Evolutionary conservation across 179 eudicot species (phyloP).

Genomic region (Silene noctiflora): DNA sequence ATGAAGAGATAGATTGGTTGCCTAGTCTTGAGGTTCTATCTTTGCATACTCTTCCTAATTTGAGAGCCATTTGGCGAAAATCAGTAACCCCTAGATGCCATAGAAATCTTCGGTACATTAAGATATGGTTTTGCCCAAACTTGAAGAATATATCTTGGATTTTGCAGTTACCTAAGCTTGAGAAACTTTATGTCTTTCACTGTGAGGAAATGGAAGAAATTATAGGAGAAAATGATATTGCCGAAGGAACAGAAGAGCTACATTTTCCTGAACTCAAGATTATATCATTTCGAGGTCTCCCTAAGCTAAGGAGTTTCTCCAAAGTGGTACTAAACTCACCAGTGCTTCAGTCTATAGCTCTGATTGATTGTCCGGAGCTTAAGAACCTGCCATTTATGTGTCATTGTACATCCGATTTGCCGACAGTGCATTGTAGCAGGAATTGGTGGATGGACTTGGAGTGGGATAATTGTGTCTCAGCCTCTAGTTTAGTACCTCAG

Average conservation of each 20-base stretch:
- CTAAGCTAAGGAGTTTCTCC: conserved; percentile 19
- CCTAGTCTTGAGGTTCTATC: conserved; percentile 34
- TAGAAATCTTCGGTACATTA: conserved; percentile 26
- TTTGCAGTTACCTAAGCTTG: conserved; percentile 23
- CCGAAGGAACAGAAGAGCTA: conserved; percentile 14
- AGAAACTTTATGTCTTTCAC: conserved; percentile 26
- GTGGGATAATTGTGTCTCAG: conserved; percentile 9
- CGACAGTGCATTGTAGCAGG: conserved; percentile 24
- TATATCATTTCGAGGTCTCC: conserved; percentile 27
- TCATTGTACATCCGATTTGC: conserved; percentile 13
- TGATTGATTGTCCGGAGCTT: conserved; percentile 29
- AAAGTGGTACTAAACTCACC: conserved; percentile 19
- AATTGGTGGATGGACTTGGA: conserved; percentile 29
- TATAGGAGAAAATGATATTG: conserved; percentile 18
- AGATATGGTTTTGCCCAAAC: conserved; percentile 28
- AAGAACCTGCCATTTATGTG: conserved; percentile 21
- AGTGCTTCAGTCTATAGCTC: conserved; percentile 22
- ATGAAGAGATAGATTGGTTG: conserved; percentile 25
- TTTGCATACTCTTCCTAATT: conserved; percentile 25
- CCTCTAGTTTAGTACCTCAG: conserved; percentile 26
- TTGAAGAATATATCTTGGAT: conserved; percentile 31
- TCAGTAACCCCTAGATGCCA: conserved; percentile 22
- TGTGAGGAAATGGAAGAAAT: conserved; percentile 27
- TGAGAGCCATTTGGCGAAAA: conserved; percentile 24
- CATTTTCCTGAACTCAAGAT: conserved; percentile 24